Evolutionary conservation across 495 filamentous ascomycete species (phyloP).

Genomic region (Aspergillus campestris): DNA sequence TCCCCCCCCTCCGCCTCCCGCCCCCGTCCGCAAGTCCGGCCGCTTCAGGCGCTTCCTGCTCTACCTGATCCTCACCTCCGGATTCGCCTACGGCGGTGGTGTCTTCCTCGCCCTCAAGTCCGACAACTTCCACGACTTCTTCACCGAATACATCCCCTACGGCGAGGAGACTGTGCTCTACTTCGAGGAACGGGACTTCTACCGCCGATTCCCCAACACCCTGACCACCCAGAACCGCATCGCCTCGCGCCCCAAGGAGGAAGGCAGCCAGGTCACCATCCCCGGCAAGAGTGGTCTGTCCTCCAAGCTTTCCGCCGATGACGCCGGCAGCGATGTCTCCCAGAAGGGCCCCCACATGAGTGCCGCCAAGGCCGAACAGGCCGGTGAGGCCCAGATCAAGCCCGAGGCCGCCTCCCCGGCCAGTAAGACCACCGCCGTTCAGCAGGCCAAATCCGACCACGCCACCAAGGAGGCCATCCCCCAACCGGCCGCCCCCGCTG

Average conservation of each 20-base stretch:
- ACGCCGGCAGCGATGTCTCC: conserved; percentile 34
- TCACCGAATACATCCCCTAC: conserved; percentile 93
- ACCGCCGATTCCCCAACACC: conserved; percentile 77
- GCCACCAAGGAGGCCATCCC: conserved; percentile 22
- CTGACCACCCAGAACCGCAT: conserved; percentile 43
- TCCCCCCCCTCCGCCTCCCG: conserved; percentile 28
- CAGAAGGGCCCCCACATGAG: conserved; percentile 43
- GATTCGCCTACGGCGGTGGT: conserved; percentile 74
- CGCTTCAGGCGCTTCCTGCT: conserved; percentile 70
- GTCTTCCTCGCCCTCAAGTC: conserved; percentile 86
- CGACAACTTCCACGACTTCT: conserved; percentile 99
- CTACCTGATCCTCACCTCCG: conserved; percentile 62
- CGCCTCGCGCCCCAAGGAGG: conserved; percentile 40
- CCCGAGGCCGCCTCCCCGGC: conserved; percentile 22
- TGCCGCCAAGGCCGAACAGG: conserved; percentile 22
- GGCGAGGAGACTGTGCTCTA: conserved; percentile 95
- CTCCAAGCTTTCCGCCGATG: conserved; percentile 63
- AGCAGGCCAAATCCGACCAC: conserved; percentile 37
- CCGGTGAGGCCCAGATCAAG: conserved; percentile 14
- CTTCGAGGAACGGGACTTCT: conserved; percentile 92
- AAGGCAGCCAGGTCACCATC: conserved; percentile 69
- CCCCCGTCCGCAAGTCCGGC: conserved; percentile 56
- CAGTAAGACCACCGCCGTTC: conserved; percentile 26
- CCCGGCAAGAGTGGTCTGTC: conserved; percentile 78
- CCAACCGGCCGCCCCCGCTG: conserved; percentile 33